A percentile compares a stretch with the other conserved stretches of the same genome.
Conservation (phyloP, 2,329 filamentous ascomycete genomes). For the Xylaria sp. region DNA sequence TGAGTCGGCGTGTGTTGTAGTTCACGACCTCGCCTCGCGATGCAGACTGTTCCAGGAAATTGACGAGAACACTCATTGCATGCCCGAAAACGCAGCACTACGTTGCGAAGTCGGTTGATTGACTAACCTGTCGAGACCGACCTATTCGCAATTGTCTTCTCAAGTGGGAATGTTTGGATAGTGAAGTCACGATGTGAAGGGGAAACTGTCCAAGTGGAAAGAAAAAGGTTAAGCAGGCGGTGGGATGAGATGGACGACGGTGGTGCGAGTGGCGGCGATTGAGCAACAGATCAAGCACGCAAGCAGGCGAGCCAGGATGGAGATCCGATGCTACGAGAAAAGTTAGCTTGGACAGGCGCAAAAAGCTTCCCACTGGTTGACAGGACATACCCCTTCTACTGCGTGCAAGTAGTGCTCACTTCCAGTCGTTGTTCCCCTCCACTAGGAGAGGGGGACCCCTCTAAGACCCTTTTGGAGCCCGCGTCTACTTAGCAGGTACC, state of each 20-base stretch:
- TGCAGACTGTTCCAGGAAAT: not conserved
- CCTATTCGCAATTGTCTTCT: constrained; percentile 38
- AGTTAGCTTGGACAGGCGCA: constrained; percentile 27
- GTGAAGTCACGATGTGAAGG: constrained; percentile 41
- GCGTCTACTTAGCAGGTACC: constrained; percentile 21
- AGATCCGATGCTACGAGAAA: constrained; percentile 33
- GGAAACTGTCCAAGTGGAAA: constrained; percentile 34
- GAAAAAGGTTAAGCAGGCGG: constrained; percentile 31
- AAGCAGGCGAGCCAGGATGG: constrained; percentile 27
- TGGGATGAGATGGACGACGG: constrained; percentile 28
- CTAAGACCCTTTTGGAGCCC: constrained; percentile 23
- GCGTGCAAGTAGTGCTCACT: constrained; percentile 20
- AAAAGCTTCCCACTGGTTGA: constrained; percentile 26
- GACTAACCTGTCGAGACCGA: constrained; percentile 6
- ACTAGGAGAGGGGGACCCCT: constrained; percentile 32
- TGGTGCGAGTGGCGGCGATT: constrained; percentile 27
- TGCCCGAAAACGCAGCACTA: constrained; percentile 8
- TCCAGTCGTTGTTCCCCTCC: constrained; percentile 24
- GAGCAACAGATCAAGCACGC: constrained; percentile 27
- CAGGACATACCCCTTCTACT: constrained; percentile 19
- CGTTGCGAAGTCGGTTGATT: constrained; percentile 13
- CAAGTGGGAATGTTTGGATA: constrained; percentile 38
- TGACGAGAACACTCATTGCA: constrained; percentile 10
- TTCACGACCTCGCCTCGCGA: constrained; percentile 1
- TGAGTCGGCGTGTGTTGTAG: constrained; percentile 18